phyloP scores from a whole-genome alignment of 1,284 basidiomycete genomes.

The Cutaneotrichosporon sp. region DNA sequence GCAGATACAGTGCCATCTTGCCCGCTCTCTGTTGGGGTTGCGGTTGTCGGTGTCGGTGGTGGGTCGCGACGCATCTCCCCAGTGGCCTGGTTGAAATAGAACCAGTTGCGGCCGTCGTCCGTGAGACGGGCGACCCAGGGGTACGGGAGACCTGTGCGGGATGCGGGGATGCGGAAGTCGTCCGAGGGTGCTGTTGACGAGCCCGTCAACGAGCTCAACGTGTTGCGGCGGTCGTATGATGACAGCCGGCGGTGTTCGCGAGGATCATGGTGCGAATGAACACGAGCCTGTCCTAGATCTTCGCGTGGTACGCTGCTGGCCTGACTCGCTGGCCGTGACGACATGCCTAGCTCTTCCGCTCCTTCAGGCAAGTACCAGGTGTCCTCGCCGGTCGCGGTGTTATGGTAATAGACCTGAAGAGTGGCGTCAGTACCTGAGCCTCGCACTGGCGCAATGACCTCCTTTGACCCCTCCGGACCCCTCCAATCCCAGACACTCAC shows the following conservation, averaged over 20 bases:
- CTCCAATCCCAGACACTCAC: constrained; percentile 28
- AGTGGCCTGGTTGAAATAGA: constrained; percentile 68
- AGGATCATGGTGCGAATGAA: neutral
- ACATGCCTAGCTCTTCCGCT: constrained; percentile 50
- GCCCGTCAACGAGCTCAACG: neutral
- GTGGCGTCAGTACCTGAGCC: neutral
- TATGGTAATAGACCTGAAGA: constrained; percentile 82
- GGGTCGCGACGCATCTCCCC: constrained; percentile 58
- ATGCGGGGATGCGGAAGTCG: constrained; percentile 35
- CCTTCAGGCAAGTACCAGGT: constrained; percentile 74
- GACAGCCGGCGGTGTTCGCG: neutral
- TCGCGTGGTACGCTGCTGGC: constrained; percentile 1
- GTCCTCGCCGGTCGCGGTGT: constrained; percentile 80
- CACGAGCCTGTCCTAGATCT: neutral
- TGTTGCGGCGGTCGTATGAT: neutral
- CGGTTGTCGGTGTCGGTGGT: neutral
- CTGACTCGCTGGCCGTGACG: neutral
- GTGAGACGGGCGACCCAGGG: constrained; percentile 73
- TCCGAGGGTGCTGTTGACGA: neutral
- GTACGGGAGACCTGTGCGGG: constrained; percentile 57
- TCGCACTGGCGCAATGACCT: constrained; percentile 1
- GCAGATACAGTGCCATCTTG: constrained; percentile 2
- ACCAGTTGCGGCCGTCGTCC: constrained; percentile 78
- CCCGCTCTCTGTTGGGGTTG: neutral
- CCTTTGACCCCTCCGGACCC: neutral